These are phyloP conservation scores for Nematodospora valgi DNA, from an alignment of 805 yeast species.

Conservation along the genomic window DNA sequence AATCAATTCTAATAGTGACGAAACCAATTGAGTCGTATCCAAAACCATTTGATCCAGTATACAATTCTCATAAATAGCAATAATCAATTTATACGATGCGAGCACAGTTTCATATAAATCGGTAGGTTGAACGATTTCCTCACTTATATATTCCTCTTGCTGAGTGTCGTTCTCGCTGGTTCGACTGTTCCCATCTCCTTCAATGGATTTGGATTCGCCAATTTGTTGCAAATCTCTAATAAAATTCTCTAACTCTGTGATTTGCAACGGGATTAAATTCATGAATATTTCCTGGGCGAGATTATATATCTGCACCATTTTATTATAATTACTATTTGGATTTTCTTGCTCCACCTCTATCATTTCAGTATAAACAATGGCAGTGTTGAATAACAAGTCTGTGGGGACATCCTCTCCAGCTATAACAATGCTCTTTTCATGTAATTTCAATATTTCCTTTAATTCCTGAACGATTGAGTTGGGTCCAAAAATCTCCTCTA, in stretches of 20 bases:
- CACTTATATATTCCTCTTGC: slow-evolving; percentile 16
- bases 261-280: slow-evolving; percentile 25
- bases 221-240: slow-evolving; percentile 17
- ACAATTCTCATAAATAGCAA: slow-evolving; percentile 27
- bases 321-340: slow-evolving; percentile 11
- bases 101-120: slow-evolving; percentile 34
- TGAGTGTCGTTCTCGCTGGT: background rate
- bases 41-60: slow-evolving; percentile 9
- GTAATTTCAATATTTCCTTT: slow-evolving; percentile 30
- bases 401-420: slow-evolving; percentile 21
- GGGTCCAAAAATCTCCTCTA: slow-evolving; percentile 30
- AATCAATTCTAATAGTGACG: slow-evolving; percentile 17
- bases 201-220: slow-evolving; percentile 4
- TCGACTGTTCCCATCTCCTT: slow-evolving; percentile 1
- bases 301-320: slow-evolving; percentile 15
- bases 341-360: slow-evolving; percentile 35
- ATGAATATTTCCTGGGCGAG: slow-evolving; percentile 19
- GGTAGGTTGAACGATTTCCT: slow-evolving; percentile 30
- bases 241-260: slow-evolving; percentile 24
- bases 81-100: slow-evolving; percentile 24
- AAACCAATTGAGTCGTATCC: slow-evolving; percentile 12
- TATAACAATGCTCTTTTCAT: slow-evolving; percentile 31
- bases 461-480: slow-evolving; percentile 40
- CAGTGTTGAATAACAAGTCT: slow-evolving; percentile 48
- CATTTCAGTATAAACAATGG: slow-evolving; percentile 45